phyloP scores from a whole-genome alignment of 2,329 filamentous ascomycete species.

The Ascochyta fabae region DNA sequence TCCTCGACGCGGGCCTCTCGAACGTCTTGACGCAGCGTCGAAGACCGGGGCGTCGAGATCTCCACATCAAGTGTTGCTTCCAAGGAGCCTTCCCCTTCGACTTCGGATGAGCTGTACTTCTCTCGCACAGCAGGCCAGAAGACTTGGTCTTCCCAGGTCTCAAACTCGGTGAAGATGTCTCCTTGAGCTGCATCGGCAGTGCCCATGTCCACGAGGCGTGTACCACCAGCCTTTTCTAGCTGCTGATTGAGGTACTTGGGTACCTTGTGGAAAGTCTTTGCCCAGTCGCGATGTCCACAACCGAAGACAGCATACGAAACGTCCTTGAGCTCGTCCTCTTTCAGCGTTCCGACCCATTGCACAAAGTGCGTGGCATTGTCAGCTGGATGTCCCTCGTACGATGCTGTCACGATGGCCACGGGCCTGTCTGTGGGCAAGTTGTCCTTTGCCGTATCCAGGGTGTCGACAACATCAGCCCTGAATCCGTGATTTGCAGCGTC shows the following conservation, averaged over 20 bases:
- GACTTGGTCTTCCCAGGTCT: conserved; percentile 49
- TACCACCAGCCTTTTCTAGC: conserved; percentile 41
- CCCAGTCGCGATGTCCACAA: conserved; percentile 53
- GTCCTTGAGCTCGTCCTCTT: conserved; percentile 38
- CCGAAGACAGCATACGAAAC: conserved; percentile 52
- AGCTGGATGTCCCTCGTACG: conserved; percentile 53
- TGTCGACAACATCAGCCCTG: conserved; percentile 42
- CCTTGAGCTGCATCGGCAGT: conserved; percentile 47
- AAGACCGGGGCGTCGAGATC: conserved; percentile 43
- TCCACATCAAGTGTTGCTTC: conserved; percentile 42
- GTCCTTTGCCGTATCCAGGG: conserved; percentile 45
- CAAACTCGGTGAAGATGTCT: conserved; percentile 52
- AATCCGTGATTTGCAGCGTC: conserved; percentile 48
- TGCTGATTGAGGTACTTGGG: conserved; percentile 46
- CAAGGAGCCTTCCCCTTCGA: conserved; percentile 28
- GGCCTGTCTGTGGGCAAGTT: conserved; percentile 47
- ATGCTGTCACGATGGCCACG: conserved; percentile 49
- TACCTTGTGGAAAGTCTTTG: conserved; percentile 50
- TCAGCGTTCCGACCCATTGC: conserved; percentile 46
- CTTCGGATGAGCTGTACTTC: conserved; percentile 38
- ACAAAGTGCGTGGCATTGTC: conserved; percentile 54
- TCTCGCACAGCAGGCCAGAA: conserved; percentile 47
- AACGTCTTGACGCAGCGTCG: conserved; percentile 47
- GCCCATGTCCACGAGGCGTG: conserved; percentile 41
- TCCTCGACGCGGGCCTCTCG: conserved; percentile 46